phyloP scores from a whole-genome alignment of 1,284 basidiomycete species.

The Puccinia sorghi region DNA sequence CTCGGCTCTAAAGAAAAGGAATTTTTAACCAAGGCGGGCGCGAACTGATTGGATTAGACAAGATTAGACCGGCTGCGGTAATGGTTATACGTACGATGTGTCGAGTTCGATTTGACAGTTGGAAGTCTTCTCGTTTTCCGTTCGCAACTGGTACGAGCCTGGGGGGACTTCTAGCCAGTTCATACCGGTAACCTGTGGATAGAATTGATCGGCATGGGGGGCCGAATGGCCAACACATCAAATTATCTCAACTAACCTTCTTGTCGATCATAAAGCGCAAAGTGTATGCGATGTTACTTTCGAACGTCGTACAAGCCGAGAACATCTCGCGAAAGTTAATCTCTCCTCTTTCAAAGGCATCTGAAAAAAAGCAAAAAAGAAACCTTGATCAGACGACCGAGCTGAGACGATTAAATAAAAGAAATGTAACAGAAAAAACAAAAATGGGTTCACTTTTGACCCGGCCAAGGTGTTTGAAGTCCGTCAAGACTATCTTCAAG shows the following conservation, averaged over 20 bases:
- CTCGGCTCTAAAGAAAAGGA: slow-evolving; percentile 66
- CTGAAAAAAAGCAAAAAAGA: slow-evolving; percentile 60
- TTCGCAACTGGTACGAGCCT: slow-evolving; percentile 71
- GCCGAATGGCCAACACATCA: background rate
- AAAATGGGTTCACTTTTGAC: slow-evolving; percentile 70
- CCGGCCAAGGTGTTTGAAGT: slow-evolving; percentile 75
- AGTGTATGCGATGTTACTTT: slow-evolving; percentile 85
- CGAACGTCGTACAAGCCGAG: slow-evolving; percentile 68
- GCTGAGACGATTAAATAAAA: slow-evolving; percentile 33
- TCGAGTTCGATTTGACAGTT: slow-evolving; percentile 82
- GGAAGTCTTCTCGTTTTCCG: slow-evolving; percentile 67
- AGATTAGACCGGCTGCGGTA: too few relatives aligned
- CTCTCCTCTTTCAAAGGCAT: slow-evolving; percentile 81
- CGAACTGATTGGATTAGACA: too few relatives aligned
- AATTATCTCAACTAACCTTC: slow-evolving; percentile 64
- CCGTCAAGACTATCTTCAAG: slow-evolving; percentile 74
- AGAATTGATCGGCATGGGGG: background rate
- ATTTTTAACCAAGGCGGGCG: too few relatives aligned
- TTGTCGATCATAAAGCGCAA: slow-evolving; percentile 96
- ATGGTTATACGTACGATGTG: slow-evolving; percentile 64
- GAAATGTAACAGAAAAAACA: background rate
- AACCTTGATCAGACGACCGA: slow-evolving; percentile 49
- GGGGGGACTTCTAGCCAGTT: slow-evolving; percentile 91
- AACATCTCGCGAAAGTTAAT: slow-evolving; percentile 70
- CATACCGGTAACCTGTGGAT: slow-evolving; percentile 81